Conservation (phyloP, 768 basidiomycete genomes). For the Lentinula raphanica region DNA sequence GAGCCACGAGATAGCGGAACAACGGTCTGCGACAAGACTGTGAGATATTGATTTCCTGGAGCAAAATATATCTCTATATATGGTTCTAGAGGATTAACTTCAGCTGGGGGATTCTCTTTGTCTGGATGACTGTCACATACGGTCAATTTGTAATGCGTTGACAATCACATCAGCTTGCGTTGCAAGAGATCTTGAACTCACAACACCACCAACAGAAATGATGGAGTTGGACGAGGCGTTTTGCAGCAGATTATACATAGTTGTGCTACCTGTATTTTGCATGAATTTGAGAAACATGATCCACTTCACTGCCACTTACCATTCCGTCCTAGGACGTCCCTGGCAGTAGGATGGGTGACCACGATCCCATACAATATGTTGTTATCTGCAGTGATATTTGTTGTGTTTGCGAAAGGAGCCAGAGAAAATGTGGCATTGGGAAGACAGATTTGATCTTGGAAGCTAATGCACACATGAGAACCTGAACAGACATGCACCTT, state of each 20-base stretch:
- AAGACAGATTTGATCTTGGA: constrained; percentile 13
- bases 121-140: not conserved
- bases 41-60: not conserved
- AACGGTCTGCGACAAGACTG: constrained; percentile 8
- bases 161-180: constrained; percentile 9
- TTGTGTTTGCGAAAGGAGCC: constrained; percentile 10
- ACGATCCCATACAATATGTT: constrained; percentile 7
- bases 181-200: constrained; percentile 5
- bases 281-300: not conserved
- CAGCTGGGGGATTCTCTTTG: not conserved
- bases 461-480: no score
- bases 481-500: no score
- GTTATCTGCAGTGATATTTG: not conserved
- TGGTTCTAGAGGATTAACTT: no score
- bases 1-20: constrained; percentile 13
- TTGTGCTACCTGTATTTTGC: no score
- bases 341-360: constrained; percentile 10
- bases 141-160: constrained; percentile 12
- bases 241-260: not conserved
- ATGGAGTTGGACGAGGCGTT: constrained; percentile 8
- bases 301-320: constrained; percentile 4
- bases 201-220: constrained; percentile 12
- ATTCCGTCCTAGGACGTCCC: constrained; percentile 9
- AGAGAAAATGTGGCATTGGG: constrained; percentile 12
- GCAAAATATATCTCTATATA: constrained; percentile 11